A percentile compares a stretch with the other conserved stretches of the same genome.
These are phyloP conservation scores for Remersonia thermophila DNA, from an alignment of 2,329 filamentous ascomycete genomes.

Conservation along the genomic window DNA sequence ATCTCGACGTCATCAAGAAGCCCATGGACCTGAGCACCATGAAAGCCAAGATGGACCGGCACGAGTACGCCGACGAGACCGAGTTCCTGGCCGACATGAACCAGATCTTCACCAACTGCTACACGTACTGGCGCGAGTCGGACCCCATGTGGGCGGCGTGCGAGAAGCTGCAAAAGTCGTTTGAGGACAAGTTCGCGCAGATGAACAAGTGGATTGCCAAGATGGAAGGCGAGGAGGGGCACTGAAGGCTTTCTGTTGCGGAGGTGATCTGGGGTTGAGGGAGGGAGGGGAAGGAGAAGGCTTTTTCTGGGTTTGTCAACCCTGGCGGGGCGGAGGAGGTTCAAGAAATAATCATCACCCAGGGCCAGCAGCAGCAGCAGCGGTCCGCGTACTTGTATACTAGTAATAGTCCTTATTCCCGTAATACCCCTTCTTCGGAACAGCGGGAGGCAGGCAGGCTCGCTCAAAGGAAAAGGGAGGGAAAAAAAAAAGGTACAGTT, in stretches of 20 bases:
- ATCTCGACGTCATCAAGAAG: constrained; percentile 45
- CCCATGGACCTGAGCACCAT: constrained; percentile 52
- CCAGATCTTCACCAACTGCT: constrained; percentile 52
- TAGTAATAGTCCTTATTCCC: too few relatives aligned
- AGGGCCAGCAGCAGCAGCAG: neutral
- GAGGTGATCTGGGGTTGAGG: constrained; percentile 1
- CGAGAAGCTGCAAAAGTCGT: constrained; percentile 44
- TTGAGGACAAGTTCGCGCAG: constrained; percentile 33
- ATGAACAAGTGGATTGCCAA: constrained; percentile 50
- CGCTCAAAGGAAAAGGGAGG: too few relatives aligned
- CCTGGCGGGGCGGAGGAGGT: too few relatives aligned
- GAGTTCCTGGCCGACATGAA: constrained; percentile 47
- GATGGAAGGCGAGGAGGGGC: constrained; percentile 33
- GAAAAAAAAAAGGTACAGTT: too few relatives aligned
- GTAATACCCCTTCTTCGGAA: too few relatives aligned
- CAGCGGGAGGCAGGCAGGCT: too few relatives aligned
- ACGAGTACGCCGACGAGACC: constrained; percentile 37
- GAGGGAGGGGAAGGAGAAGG: neutral
- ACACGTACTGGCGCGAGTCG: constrained; percentile 47
- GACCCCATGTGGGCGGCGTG: constrained; percentile 44
- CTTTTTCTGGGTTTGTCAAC: neutral
- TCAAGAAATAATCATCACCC: too few relatives aligned
- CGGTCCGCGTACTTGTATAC: too few relatives aligned
- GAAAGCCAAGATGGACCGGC: constrained; percentile 45
- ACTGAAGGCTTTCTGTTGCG: constrained; percentile 1